Base-by-base conservation (phyloP, 2,329 filamentous ascomycete species). In the Ophiosphaerella narmari region DNA sequence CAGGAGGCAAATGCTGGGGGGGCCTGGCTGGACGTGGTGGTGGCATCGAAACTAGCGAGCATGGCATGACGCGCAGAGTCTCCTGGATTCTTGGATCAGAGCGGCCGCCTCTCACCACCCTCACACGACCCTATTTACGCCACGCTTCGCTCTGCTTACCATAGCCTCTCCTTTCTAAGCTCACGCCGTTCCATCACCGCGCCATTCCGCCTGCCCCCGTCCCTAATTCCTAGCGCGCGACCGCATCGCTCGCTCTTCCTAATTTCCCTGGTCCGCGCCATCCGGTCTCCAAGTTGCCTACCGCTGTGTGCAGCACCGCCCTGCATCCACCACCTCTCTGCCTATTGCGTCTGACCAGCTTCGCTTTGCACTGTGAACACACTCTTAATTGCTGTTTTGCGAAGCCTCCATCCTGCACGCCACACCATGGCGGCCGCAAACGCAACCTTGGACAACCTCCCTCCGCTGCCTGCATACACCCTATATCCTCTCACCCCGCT, bases 401-500 rank as follows among this genome's bases (percentile, higher is more conserved):
- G 42, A 39, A 39, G n/a, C 21, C 34, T 38, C 39, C 45, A 39
- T 37, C 38, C 46, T 16, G 13, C 44, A 51, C 59, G 62, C 58
- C 52, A 48, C 62, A 60, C 29, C 53, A 74, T 74, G 72, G 65
- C 68, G 54, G 68, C 74, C 67, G 86, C 83, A 59, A 74, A 76
- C 47, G 59, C 44, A 14, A 65, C 71, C 36, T 72, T 77, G 57
- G 80, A 80, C 75, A 84, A 86, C 66, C 83, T 97, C 45, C 92
- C 93, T 62, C 90, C 92, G 44, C 86, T 97, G 38, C 93, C 94
- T 41, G 75, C 82, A n/a, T 97, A 95, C 78, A 85, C 84, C 21
- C 78, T 94, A 48, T 79, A 79, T 57, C 85, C 86, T 7, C 84
- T 88, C 39, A 82, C 86, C 54, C 85, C 91, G 48, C 79, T 97